Conservation (phyloP, 352 stramenopile species). For the Pythium vanterpoolii region DNA sequence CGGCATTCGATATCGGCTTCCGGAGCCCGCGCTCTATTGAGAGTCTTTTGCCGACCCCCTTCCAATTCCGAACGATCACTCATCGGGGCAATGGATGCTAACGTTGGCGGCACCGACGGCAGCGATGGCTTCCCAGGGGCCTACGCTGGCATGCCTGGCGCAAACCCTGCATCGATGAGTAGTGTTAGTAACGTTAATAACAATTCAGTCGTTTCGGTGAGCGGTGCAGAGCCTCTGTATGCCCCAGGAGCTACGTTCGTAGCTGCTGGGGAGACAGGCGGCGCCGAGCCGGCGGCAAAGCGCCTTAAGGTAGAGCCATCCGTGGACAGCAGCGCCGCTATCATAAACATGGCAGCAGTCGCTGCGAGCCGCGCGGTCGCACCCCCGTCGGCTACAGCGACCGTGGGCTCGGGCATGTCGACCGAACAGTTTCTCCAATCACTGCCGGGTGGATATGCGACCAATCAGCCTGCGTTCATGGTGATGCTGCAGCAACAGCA, state of each 20-base stretch:
- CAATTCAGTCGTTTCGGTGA: slow-evolving; percentile 10
- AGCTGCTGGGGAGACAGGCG: neutral
- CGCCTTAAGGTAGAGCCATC: slow-evolving; percentile 29
- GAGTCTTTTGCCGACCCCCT: neutral
- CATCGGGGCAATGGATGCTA: neutral
- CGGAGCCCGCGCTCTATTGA: slow-evolving; percentile 6
- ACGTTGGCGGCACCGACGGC: neutral
- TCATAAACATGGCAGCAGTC: slow-evolving; percentile 26
- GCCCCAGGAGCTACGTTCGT: neutral
- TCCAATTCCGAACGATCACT: neutral
- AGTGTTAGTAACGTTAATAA: slow-evolving; percentile 24
- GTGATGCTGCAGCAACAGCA: slow-evolving; percentile 23
- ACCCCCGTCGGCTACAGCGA: neutral
- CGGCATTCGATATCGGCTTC: too few relatives aligned
- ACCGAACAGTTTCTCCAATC: slow-evolving; percentile 36
- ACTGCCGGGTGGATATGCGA: slow-evolving; percentile 26
- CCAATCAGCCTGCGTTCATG: slow-evolving; percentile 26
- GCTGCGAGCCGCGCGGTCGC: slow-evolving; percentile 15
- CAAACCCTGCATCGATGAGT: slow-evolving; percentile 8
- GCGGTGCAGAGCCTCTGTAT: neutral
- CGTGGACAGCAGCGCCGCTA: slow-evolving; percentile 4
- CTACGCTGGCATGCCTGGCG: slow-evolving; percentile 1
- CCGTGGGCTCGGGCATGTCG: slow-evolving; percentile 20
- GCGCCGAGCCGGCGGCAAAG: slow-evolving; percentile 24
- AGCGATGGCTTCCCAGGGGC: slow-evolving; percentile 11